A percentile compares a stretch with the other conserved stretches of the same genome.
Evolutionary conservation across 306 rosid genomes (phyloP).

Genomic region (Prunus mongolica): DNA sequence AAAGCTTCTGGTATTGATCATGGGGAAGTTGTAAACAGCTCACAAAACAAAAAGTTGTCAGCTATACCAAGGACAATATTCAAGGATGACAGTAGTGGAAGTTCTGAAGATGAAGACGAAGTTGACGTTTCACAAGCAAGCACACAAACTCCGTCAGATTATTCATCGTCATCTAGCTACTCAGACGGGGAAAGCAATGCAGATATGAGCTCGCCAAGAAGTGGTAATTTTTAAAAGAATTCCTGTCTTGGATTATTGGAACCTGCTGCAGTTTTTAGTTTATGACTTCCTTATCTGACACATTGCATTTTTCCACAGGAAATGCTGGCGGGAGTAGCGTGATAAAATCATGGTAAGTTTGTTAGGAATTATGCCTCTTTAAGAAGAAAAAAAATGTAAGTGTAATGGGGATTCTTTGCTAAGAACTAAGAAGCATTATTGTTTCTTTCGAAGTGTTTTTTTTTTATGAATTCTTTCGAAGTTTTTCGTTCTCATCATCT

Average conservation of each 20-base stretch:
- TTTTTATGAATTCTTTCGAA: not conserved
- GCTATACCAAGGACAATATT: constrained; percentile 47
- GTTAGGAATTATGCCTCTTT: not conserved
- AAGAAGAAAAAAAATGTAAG: not conserved
- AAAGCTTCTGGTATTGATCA: constrained; percentile 28
- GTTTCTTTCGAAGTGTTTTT: not conserved
- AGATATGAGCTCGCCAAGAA: constrained; percentile 31
- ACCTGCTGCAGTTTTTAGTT: constrained; percentile 9
- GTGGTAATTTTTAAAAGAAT: constrained; percentile 27
- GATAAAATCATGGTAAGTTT: constrained; percentile 45
- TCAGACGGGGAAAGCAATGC: constrained; percentile 68
- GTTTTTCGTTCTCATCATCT: constrained; percentile 8
- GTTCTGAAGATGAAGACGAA: constrained; percentile 48
- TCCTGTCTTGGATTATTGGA: not conserved
- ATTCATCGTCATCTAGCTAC: constrained; percentile 49
- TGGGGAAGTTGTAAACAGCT: constrained; percentile 29
- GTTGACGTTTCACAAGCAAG: constrained; percentile 44
- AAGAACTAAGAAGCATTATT: not conserved
- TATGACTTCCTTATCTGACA: constrained; percentile 21
- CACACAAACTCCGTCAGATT: constrained; percentile 56
- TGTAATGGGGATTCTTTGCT: not conserved
- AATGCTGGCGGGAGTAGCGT: constrained; percentile 36
- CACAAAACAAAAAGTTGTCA: constrained; percentile 37
- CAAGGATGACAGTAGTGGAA: constrained; percentile 54
- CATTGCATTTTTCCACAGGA: constrained; percentile 37